Percentiles rank a stretch among this genome's conserved stretches.
Conservation (phyloP, 129 eudicot species). For the Logfia minima region DNA sequence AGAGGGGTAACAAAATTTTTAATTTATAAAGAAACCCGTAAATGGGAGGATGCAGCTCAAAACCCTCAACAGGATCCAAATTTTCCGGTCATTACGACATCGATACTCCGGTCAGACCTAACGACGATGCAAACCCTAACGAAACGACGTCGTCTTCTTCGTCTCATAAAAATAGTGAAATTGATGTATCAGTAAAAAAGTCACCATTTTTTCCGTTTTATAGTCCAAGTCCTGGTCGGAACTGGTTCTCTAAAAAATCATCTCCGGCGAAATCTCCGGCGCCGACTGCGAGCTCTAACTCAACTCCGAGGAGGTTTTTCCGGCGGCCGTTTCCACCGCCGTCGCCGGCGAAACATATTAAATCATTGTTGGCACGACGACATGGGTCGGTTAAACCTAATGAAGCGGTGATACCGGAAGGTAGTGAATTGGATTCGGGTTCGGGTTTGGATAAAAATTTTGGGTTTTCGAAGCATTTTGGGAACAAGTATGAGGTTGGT, state of each 20-base stretch:
- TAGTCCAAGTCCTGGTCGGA: slow-evolving; percentile 86
- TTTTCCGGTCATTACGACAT: slow-evolving; percentile 36
- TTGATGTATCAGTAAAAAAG: slow-evolving; percentile 34
- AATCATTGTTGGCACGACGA: slow-evolving; percentile 59
- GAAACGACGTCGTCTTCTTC: slow-evolving; percentile 17
- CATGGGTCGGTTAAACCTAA: slow-evolving; percentile 82
- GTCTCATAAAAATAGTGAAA: slow-evolving; percentile 12
- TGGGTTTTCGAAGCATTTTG: slow-evolving; percentile 76
- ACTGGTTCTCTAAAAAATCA: slow-evolving; percentile 66
- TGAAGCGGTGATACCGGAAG: slow-evolving; percentile 58
- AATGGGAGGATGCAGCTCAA: slow-evolving; percentile 65
- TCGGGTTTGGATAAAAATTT: slow-evolving; percentile 73
- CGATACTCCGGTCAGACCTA: slow-evolving; percentile 21
- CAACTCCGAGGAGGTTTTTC: slow-evolving; percentile 72
- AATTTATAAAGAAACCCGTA: slow-evolving; percentile 7
- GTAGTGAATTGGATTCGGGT: slow-evolving; percentile 38
- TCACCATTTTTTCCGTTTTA: slow-evolving; percentile 80
- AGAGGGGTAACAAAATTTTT: not conserved
- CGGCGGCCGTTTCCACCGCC: slow-evolving; percentile 83
- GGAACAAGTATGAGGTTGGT: slow-evolving; percentile 66
- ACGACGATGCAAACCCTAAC: slow-evolving; percentile 10
- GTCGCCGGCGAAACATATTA: slow-evolving; percentile 93
- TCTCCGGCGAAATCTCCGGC: slow-evolving; percentile 63
- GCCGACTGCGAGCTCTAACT: slow-evolving; percentile 52
- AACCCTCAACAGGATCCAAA: slow-evolving; percentile 47